Evolutionary conservation across 2,329 filamentous ascomycete genomes (phyloP), one percentile per base, ranked within the genome.

Genomic region (Lithohypha guttulata): DNA sequence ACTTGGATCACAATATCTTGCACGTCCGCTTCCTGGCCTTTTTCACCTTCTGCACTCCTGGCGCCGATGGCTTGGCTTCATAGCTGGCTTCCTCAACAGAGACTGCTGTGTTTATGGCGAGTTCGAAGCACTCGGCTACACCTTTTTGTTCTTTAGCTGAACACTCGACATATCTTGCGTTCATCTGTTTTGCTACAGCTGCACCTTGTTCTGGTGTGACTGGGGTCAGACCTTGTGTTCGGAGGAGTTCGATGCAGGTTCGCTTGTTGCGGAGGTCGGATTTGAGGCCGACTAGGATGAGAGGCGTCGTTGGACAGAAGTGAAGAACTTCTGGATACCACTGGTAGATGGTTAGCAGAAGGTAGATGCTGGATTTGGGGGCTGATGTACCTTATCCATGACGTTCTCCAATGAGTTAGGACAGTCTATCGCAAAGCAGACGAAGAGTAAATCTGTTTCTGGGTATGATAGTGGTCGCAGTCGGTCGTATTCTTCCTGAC

Each of bases 321-420:
- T 98, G 91, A 41, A 96, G 77, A 54, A 98, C 91, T 69, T 98
- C 91, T 44, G 91, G 91, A 57, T 95, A 98, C 91, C 91, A 98
- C 91, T 96, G 53, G 38, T n/a, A 36, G 27, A 29, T 21, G 29
- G 42, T 37, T 38, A 44, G 45, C 23, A 22, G 14, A 32, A 8
- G 30, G 17, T 10, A 18, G 28, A n/a, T n/a, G n/a, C n/a, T n/a
- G n/a, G n/a, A n/a, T n/a, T n/a, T n/a, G n/a, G n/a, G n/a, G n/a
- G n/a, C n/a, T n/a, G n/a, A 51, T 69, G 47, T 68, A 95, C 91
- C 81, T 98, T 98, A 68, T 98, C 91, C 69, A 96, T 81, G 43
- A 98, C 89, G 63, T 98, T 98, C 59, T 98, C 91, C 38, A 98
- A 71, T 5, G 89, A 96, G 62, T 94, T 95, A 23, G 91, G 91